phyloP scores from a whole-genome alignment of 352 stramenopile species.

The Pythium folliculosum region DNA sequence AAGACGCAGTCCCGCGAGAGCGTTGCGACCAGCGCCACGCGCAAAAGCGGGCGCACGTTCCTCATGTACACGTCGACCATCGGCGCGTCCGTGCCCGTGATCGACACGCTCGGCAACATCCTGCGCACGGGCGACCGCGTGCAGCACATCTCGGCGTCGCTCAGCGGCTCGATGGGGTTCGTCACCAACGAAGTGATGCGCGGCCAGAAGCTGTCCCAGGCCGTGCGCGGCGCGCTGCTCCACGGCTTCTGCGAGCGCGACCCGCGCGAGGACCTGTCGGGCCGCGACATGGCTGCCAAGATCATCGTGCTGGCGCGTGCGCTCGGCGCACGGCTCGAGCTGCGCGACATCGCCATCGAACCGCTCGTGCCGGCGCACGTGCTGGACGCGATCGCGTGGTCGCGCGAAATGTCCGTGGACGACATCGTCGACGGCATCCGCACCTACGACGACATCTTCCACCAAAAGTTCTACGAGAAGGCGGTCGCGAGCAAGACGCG shows the following conservation, averaged over 20 bases:
- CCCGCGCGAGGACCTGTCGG: slow-evolving; percentile 67
- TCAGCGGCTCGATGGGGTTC: slow-evolving; percentile 78
- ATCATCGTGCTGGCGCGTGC: slow-evolving; percentile 67
- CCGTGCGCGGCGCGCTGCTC: slow-evolving; percentile 47
- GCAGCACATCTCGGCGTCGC: slow-evolving; percentile 49
- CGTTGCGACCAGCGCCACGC: slow-evolving; percentile 36
- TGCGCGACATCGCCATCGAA: slow-evolving; percentile 48
- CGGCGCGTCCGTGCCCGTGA: slow-evolving; percentile 63
- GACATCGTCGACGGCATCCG: slow-evolving; percentile 52
- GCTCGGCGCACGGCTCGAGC: slow-evolving; percentile 54
- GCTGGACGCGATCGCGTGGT: slow-evolving; percentile 51
- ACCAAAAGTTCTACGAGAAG: slow-evolving; percentile 49
- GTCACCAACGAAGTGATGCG: slow-evolving; percentile 78
- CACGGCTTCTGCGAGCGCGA: slow-evolving; percentile 73
- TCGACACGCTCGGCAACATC: slow-evolving; percentile 78
- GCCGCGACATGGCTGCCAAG: slow-evolving; percentile 68
- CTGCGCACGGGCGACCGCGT: slow-evolving; percentile 72
- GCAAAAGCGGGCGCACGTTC: slow-evolving; percentile 50
- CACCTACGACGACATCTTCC: slow-evolving; percentile 60
- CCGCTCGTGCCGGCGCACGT: slow-evolving; percentile 48
- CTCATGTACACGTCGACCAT: slow-evolving; percentile 85
- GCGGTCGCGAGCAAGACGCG: slow-evolving; percentile 48
- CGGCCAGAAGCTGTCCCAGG: slow-evolving; percentile 58
- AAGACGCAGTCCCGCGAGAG: slow-evolving; percentile 59
- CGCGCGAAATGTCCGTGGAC: slow-evolving; percentile 43